These are phyloP conservation scores for Sedum album DNA, from an alignment of 164 flowering plant species.

Conservation along the genomic window DNA sequence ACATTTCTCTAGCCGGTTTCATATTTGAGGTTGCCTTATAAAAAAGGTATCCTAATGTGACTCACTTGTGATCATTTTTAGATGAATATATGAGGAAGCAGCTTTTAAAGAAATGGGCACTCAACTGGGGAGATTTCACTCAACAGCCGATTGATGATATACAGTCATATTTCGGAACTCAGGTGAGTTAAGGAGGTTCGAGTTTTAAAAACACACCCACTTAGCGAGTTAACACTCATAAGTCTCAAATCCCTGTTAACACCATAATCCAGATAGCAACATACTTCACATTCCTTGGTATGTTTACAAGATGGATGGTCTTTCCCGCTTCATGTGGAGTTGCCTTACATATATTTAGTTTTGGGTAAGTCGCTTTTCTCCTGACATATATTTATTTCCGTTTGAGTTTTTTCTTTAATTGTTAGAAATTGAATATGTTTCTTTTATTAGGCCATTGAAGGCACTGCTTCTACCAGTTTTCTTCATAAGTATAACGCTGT, in stretches of 20 bases:
- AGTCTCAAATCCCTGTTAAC: conserved; percentile 2
- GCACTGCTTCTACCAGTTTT: conserved; percentile 62
- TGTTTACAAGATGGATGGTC: conserved; percentile 82
- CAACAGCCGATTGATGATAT: conserved; percentile 87
- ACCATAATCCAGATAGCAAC: conserved; percentile 61
- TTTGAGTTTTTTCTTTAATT: background rate
- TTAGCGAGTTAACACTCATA: background rate
- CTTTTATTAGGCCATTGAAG: conserved; percentile 46
- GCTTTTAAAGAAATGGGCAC: conserved; percentile 77
- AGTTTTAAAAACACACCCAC: background rate
- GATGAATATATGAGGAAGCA: conserved; percentile 75
- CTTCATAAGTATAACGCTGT: conserved; percentile 50
- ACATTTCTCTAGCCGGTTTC: background rate
- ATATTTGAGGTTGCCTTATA: background rate
- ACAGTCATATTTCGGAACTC: conserved; percentile 70
- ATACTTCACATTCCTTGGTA: conserved; percentile 88
- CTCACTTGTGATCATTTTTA: conserved; percentile 21
- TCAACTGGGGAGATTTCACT: conserved; percentile 68
- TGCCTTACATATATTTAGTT: conserved; percentile 53
- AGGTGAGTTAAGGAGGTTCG: conserved; percentile 34
- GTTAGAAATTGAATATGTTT: background rate
- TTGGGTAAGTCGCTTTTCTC: conserved; percentile 41
- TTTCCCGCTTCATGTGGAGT: conserved; percentile 77
- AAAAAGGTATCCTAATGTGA: conserved; percentile 4
- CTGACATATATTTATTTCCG: background rate